These are phyloP conservation scores for Termitomyces sp. DNA, from an alignment of 768 basidiomycete species.

Conservation along the genomic window DNA sequence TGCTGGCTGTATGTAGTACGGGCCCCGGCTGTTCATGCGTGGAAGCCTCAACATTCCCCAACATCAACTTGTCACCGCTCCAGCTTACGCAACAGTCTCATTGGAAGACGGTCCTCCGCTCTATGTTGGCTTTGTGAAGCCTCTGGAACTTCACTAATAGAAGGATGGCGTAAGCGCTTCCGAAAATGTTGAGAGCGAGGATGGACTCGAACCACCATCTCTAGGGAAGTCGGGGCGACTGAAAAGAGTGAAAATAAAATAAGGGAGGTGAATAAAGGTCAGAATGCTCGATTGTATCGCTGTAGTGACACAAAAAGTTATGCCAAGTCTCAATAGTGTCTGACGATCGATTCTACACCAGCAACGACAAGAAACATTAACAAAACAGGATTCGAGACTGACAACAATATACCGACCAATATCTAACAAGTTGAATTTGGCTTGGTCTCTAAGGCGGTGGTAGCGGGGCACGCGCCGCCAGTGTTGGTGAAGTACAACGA, in stretches of 20 bases:
- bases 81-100: too few relatives aligned
- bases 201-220: background rate
- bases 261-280: background rate
- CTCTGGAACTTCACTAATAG: background rate
- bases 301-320: background rate
- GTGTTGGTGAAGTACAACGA: slow-evolving; percentile 11
- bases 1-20: too few relatives aligned
- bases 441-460: background rate
- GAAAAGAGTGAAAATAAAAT: too few relatives aligned
- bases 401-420: background rate
- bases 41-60: background rate
- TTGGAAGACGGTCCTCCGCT: too few relatives aligned
- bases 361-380: background rate
- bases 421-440: background rate
- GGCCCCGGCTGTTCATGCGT: too few relatives aligned
- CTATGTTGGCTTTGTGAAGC: background rate
- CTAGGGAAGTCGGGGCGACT: background rate
- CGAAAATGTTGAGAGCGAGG: background rate
- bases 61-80: background rate
- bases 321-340: background rate
- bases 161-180: background rate
- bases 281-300: background rate
- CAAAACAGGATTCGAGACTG: background rate
- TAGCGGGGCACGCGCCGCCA: slow-evolving; percentile 10
- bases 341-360: too few relatives aligned